Conservation (phyloP, 495 filamentous ascomycete genomes). For the Hyaloscypha finlandica region DNA sequence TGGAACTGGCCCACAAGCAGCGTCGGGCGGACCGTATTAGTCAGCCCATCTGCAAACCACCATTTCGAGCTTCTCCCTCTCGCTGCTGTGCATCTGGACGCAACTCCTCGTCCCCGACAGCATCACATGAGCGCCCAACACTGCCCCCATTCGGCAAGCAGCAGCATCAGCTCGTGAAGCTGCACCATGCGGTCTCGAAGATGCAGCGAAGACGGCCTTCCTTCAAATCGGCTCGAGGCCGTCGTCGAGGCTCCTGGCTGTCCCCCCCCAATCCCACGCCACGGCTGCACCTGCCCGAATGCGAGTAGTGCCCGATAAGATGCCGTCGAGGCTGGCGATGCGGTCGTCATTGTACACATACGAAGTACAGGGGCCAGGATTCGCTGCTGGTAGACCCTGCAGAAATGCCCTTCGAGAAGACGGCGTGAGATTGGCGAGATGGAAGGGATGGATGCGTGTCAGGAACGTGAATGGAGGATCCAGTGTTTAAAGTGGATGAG, state of each 20-base stretch:
- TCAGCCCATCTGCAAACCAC: neutral
- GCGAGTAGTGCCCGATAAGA: neutral
- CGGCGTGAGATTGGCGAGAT: neutral
- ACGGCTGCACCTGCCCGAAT: neutral
- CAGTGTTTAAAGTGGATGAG: neutral
- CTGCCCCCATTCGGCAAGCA: neutral
- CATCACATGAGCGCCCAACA: neutral
- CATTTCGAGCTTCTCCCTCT: neutral
- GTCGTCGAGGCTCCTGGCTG: neutral
- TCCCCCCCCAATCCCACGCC: neutral
- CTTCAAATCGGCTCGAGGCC: neutral
- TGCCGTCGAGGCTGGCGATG: neutral
- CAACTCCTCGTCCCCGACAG: neutral
- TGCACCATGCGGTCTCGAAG: neutral
- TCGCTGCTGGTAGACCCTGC: neutral
- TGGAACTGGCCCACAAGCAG: too few species aligned
- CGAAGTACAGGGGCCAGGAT: neutral
- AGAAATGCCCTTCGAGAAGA: neutral
- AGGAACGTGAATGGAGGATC: neutral
- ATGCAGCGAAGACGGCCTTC: neutral
- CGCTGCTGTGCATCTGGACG: neutral
- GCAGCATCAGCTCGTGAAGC: neutral
- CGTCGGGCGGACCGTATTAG: neutral
- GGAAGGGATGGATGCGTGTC: neutral
- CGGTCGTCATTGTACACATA: neutral